Conservation (phyloP, 139 green algal genomes). For the Yamagishiella unicocca region DNA sequence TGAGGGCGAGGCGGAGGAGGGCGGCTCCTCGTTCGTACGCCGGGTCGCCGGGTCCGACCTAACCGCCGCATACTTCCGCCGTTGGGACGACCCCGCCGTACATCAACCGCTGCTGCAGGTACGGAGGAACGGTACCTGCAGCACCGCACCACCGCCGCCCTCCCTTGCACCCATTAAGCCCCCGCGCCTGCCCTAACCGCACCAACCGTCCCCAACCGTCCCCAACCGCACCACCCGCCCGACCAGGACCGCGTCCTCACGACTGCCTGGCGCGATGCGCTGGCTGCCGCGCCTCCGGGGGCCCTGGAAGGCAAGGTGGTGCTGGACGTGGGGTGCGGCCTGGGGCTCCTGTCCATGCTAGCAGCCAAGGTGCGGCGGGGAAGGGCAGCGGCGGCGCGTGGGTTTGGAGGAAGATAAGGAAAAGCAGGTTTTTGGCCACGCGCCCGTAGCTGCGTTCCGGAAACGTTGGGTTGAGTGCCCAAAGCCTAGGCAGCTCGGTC, state of each 20-base stretch:
- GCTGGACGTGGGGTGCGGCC: slow-evolving; percentile 89
- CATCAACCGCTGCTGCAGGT: slow-evolving; percentile 39
- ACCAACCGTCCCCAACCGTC: too few species aligned
- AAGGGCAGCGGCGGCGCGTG: too few species aligned
- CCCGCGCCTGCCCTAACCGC: too few species aligned
- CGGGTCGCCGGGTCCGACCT: neutral
- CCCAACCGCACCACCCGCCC: too few species aligned
- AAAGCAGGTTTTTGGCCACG: too few species aligned
- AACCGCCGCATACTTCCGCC: slow-evolving; percentile 26
- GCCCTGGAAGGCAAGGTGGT: slow-evolving; percentile 56
- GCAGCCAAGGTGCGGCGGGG: slow-evolving; percentile 68
- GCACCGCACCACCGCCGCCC: too few species aligned
- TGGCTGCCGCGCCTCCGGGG: neutral
- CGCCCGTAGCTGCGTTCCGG: too few species aligned
- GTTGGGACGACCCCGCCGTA: slow-evolving; percentile 18
- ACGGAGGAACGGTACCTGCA: too few species aligned
- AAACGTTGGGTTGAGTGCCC: too few species aligned
- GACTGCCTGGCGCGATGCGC: slow-evolving; percentile 22
- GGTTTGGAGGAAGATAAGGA: too few species aligned
- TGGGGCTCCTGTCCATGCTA: slow-evolving; percentile 89
- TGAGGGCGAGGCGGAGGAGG: neutral
- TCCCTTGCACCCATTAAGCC: too few species aligned
- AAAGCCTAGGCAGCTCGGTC: too few species aligned
- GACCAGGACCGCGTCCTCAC: slow-evolving; percentile 28
- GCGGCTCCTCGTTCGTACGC: neutral